Percentiles rank a stretch among this genome's conserved stretches.
These are phyloP conservation scores for Neovahlkampfia damariscottae DNA, from an alignment of 78 protist species.

Conservation along the genomic window DNA sequence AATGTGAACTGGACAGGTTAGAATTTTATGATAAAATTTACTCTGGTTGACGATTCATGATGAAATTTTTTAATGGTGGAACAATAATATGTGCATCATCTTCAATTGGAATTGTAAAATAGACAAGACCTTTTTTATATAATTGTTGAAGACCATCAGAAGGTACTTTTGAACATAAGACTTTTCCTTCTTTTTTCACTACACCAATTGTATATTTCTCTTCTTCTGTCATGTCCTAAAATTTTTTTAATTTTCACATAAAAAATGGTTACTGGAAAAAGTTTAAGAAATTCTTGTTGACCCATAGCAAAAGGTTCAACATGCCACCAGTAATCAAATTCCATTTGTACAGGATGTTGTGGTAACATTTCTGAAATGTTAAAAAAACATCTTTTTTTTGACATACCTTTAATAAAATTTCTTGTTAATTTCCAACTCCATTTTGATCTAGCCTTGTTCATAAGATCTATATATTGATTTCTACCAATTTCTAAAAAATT, in stretches of 20 bases:
- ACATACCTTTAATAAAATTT: background rate
- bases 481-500: too few species aligned
- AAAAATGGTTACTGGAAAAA: too few species aligned
- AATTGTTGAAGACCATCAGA: background rate
- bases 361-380: background rate
- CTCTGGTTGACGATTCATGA: constrained; percentile 78
- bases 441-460: constrained; percentile 29
- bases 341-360: background rate
- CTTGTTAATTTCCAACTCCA: background rate
- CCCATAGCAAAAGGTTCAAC: background rate
- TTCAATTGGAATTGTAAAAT: constrained; percentile 22
- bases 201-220: background rate
- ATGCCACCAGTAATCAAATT: background rate
- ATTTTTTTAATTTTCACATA: too few species aligned
- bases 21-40: too few species aligned
- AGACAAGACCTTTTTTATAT: constrained; percentile 17
- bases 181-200: background rate
- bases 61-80: constrained; percentile 80
- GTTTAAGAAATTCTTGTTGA: background rate
- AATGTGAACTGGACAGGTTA: too few species aligned
- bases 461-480: constrained; percentile 46
- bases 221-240: background rate
- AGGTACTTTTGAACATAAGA: background rate
- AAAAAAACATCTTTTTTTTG: too few species aligned
- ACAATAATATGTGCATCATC: constrained; percentile 34